Evolutionary conservation across 371 early-diverging fungal species (phyloP).

Genomic region (Catenaria anguillulae): DNA sequence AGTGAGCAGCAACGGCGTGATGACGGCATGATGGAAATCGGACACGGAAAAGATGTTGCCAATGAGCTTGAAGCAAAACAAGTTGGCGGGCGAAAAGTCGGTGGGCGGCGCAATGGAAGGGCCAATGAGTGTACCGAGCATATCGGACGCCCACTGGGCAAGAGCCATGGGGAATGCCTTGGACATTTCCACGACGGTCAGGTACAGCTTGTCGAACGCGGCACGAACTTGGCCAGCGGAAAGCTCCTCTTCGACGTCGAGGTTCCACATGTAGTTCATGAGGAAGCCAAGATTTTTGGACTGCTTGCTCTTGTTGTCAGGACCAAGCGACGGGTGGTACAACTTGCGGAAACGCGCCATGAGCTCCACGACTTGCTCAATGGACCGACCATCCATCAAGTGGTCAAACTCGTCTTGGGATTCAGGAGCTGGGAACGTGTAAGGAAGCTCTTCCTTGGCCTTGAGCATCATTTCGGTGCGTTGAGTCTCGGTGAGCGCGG

Average conservation of each 20-base stretch:
- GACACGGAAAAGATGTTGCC: slow-evolving; percentile 66
- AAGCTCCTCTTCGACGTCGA: too few relatives aligned
- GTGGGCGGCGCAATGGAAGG: slow-evolving; percentile 5
- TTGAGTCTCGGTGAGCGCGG: slow-evolving; percentile 12
- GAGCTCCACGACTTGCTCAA: slow-evolving; percentile 49
- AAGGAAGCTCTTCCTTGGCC: slow-evolving; percentile 49
- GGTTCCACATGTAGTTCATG: neutral
- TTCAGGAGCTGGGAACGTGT: slow-evolving; percentile 62
- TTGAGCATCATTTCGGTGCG: slow-evolving; percentile 2
- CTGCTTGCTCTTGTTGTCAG: slow-evolving; percentile 58
- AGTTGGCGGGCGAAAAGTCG: slow-evolving; percentile 25
- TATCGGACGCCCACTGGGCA: neutral
- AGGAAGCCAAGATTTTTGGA: neutral
- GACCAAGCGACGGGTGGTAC: slow-evolving; percentile 59
- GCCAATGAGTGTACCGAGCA: neutral
- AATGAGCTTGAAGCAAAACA: slow-evolving; percentile 42
- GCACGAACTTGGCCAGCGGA: neutral
- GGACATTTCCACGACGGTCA: neutral
- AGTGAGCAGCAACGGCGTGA: slow-evolving; percentile 64
- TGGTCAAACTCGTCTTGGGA: slow-evolving; percentile 44
- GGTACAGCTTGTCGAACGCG: neutral
- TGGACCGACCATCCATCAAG: slow-evolving; percentile 26
- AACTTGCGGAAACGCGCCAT: slow-evolving; percentile 64
- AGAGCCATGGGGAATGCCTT: neutral
- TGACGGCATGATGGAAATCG: slow-evolving; percentile 69